These are phyloP conservation scores for Aurantiochytrium sp. DNA, from an alignment of 108 stramenopile species.

Conservation along the genomic window DNA sequence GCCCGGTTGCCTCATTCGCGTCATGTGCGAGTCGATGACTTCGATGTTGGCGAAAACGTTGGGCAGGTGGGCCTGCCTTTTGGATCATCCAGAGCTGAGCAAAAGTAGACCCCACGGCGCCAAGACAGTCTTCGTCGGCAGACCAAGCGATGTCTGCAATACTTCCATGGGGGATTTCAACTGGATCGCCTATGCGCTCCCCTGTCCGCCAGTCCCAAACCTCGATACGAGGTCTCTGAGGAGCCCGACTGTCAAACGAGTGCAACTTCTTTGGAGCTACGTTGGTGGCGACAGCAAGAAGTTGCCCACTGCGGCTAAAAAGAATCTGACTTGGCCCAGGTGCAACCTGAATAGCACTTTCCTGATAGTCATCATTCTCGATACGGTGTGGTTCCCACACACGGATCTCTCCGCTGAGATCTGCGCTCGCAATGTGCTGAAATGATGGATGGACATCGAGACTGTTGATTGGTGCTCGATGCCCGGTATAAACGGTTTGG, in stretches of 20 bases:
- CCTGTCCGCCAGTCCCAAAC: neutral
- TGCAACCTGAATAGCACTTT: neutral
- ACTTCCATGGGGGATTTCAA: neutral
- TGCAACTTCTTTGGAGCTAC: neutral
- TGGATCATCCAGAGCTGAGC: neutral
- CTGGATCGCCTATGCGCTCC: neutral
- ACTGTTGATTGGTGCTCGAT: neutral
- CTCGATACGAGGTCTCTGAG: neutral
- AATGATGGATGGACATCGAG: neutral
- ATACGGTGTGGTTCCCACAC: neutral
- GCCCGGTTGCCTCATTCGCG: too few species aligned
- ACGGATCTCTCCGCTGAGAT: neutral
- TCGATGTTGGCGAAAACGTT: too few species aligned
- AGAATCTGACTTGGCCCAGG: neutral
- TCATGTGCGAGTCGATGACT: too few species aligned
- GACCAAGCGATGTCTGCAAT: neutral
- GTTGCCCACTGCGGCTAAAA: neutral
- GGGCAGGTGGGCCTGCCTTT: too few species aligned
- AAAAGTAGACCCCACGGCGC: neutral
- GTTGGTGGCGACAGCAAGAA: neutral
- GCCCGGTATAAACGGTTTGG: neutral
- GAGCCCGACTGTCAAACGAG: neutral
- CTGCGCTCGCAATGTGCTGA: neutral
- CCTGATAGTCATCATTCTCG: neutral
- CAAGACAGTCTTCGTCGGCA: neutral